Base-by-base conservation (phyloP, 2,329 filamentous ascomycete species). In the Diaporthe destruens region DNA sequence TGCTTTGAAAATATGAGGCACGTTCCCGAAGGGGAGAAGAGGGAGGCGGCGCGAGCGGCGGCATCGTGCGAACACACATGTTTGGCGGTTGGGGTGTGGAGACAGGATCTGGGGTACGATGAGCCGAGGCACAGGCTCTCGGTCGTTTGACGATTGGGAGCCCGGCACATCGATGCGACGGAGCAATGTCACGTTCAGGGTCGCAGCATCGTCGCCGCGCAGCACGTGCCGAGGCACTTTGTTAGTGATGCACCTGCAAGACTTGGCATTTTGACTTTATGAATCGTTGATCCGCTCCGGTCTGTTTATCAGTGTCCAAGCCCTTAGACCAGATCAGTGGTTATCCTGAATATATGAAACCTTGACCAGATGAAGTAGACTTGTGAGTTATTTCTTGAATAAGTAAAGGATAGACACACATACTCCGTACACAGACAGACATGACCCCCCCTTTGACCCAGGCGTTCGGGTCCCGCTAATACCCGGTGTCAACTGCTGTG, bases 41-140 rank as follows among this genome's bases (percentile, higher is more conserved):
- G 44, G 61, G 18, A 65, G n/a, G 29, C 61, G 44, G 61, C 61
- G 61, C 29, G 61, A 29, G 61, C 44, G 39, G 7, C 4, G 6
- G 42, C 61, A 65, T 65, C 61, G 70, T 68, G 53, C 69, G 69
- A 68, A 67, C 39, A 72, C 71, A 74, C 66, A 70, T 66, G 53
- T 71, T 59, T 36, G 39, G 67, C 29, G 42, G 32, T 57, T 69
- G 25, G 39, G 23, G 44, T 70, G 67, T 61, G 55, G 67, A 44
- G 55, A 61, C 54, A 29, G 20, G 34, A 71, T 71, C 69, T 32
- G 57, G 69, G 69, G 69, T 65, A 23, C 16, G 1, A 23, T 59
- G 67, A 70, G 67, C 67, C 67, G 67, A 67, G 70, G 59, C 54
- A 71, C 61, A 39, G 44, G 32, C n/a, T 65, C n/a, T 65, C 51